Base-by-base conservation (phyloP, 139 green algal species). In the Micractinium sp. region DNA sequence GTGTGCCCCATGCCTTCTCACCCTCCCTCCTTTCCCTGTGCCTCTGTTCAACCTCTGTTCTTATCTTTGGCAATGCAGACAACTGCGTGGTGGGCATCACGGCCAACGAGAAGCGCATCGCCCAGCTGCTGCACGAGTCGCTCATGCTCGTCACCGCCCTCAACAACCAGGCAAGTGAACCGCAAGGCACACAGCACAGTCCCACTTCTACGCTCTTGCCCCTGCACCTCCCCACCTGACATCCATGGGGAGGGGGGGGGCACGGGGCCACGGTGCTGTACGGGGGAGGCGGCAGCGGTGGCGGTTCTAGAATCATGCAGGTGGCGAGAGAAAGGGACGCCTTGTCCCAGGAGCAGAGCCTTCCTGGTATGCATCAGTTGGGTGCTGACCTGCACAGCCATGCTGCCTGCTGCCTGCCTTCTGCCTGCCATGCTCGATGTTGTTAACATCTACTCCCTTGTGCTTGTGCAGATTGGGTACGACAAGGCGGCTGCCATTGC, bases 141-240 rank as follows among this genome's bases (percentile, higher is more conserved):
- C 95, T 99, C 36, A 99, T 99, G 98, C 94, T 99, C 31, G 98
- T 99, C 0, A 99, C 94, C 3, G 97, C 97, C 3, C 93, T 99
- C 36, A 99, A 98, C 90, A 96, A 95, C 69, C 83, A 95, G 77
- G 47, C 47, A 56, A n/a, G n/a, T n/a, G n/a, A n/a, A n/a, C n/a
- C n/a, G n/a, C n/a, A n/a, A n/a, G n/a, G n/a, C n/a, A n/a, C n/a
- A n/a, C n/a, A n/a, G n/a, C n/a, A n/a, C n/a, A n/a, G n/a, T n/a
- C n/a, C n/a, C n/a, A n/a, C n/a, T n/a, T n/a, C n/a, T n/a, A n/a
- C n/a, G n/a, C n/a, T n/a, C n/a, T n/a, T n/a, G n/a, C n/a, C n/a
- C n/a, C n/a, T n/a, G n/a, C n/a, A n/a, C n/a, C n/a, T n/a, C n/a
- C n/a, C n/a, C n/a, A n/a, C n/a, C n/a, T n/a, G n/a, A n/a, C n/a